Conservation (phyloP, 495 filamentous ascomycete genomes). For the Aspergillus avenaceus region DNA sequence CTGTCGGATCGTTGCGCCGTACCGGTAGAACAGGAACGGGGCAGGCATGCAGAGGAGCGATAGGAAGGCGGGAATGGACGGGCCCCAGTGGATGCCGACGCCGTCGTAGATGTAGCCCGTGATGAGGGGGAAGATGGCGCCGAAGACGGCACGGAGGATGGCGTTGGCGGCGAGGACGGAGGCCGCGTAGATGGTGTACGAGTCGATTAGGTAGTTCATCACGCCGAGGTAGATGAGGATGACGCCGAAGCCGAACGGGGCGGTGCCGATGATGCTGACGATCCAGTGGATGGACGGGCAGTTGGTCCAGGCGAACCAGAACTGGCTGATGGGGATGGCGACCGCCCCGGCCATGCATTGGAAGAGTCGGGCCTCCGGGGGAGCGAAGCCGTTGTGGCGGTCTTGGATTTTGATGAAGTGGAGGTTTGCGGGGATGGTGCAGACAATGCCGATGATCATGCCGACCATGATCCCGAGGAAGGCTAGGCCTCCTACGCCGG, state of each 20-base stretch:
- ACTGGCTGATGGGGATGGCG: constrained; percentile 38
- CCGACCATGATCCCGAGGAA: constrained; percentile 73
- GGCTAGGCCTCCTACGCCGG: constrained; percentile 60
- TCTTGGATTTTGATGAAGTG: constrained; percentile 26
- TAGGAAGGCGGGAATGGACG: constrained; percentile 65
- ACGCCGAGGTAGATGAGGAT: constrained; percentile 61
- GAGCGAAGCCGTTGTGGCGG: constrained; percentile 23
- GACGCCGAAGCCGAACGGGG: constrained; percentile 65
- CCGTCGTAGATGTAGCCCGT: constrained; percentile 62
- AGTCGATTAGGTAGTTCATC: constrained; percentile 68
- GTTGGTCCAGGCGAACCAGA: constrained; percentile 62
- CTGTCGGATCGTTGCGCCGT: constrained; percentile 54
- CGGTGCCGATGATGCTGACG: constrained; percentile 52
- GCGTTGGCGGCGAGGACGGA: neutral
- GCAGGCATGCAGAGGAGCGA: constrained; percentile 64
- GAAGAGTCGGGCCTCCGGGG: constrained; percentile 34
- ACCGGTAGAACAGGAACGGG: constrained; percentile 66
- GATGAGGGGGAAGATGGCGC: constrained; percentile 62
- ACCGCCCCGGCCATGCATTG: constrained; percentile 29
- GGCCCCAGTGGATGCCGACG: constrained; percentile 70
- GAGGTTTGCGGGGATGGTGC: constrained; percentile 33
- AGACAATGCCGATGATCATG: constrained; percentile 55
- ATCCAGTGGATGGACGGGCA: constrained; percentile 59
- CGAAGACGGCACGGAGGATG: neutral
- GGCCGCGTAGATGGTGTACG: neutral